These are phyloP conservation scores for Penicillium mononematosum DNA, from an alignment of 495 filamentous ascomycete species.

Conservation along the genomic window DNA sequence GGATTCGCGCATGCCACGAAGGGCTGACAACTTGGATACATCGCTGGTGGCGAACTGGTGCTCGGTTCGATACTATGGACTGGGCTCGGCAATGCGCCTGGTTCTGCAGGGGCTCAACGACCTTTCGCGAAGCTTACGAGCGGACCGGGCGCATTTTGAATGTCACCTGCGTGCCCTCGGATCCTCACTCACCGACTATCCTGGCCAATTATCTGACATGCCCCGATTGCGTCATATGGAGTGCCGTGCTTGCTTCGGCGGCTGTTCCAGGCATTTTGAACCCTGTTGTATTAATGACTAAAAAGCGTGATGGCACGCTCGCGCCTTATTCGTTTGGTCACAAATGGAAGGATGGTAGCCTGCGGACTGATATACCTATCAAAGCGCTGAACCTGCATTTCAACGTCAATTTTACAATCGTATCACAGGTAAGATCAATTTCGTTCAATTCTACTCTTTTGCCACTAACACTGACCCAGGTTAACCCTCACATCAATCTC, in stretches of 20 bases:
- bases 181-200: slow-evolving; percentile 90
- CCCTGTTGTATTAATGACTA: slow-evolving; percentile 96
- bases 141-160: slow-evolving; percentile 93
- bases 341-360: slow-evolving; percentile 96
- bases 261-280: slow-evolving; percentile 95
- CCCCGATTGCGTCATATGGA: slow-evolving; percentile 98
- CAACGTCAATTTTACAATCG: slow-evolving; percentile 96
- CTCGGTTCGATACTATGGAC: slow-evolving; percentile 86
- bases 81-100: slow-evolving; percentile 86
- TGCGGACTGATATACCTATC: slow-evolving; percentile 93
- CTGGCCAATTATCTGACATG: slow-evolving; percentile 90
- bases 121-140: slow-evolving; percentile 92
- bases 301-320: slow-evolving; percentile 70
- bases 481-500: slow-evolving; percentile 95
- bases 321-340: slow-evolving; percentile 89
- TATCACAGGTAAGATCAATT: slow-evolving; percentile 61
- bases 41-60: slow-evolving; percentile 90
- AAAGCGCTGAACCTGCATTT: slow-evolving; percentile 92
- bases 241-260: slow-evolving; percentile 89
- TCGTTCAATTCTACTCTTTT: not conserved
- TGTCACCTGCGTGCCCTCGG: slow-evolving; percentile 93
- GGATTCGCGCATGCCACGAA: slow-evolving; percentile 84
- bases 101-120: slow-evolving; percentile 87
- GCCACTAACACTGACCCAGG: slow-evolving; percentile 36
- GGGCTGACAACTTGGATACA: slow-evolving; percentile 68